Conservation (phyloP, 345 rosid genomes). For the Hibiscus mutabilis region DNA sequence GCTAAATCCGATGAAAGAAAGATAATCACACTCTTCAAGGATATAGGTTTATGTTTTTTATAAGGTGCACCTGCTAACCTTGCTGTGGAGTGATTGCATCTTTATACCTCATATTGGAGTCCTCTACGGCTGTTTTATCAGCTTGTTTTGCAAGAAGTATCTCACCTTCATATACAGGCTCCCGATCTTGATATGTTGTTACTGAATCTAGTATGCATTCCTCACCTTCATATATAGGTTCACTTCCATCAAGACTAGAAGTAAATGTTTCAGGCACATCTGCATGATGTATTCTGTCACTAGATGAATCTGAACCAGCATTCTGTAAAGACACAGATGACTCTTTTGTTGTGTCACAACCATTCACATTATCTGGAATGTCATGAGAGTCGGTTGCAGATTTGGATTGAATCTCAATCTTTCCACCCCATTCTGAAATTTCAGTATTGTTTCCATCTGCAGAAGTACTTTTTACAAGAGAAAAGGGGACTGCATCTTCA, state of each 20-base stretch:
- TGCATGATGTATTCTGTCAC: conserved; percentile 36
- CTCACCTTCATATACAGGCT: conserved; percentile 98
- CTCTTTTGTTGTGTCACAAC: conserved; percentile 16
- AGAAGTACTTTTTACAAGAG: conserved; percentile 25
- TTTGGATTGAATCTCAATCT: conserved; percentile 19
- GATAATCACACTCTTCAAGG: neutral
- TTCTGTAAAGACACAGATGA: conserved; percentile 23
- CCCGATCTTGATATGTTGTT: conserved; percentile 48
- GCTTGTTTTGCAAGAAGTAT: conserved; percentile 73
- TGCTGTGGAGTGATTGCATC: conserved; percentile 66
- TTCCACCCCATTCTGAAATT: conserved; percentile 18
- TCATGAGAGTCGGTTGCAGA: conserved; percentile 23
- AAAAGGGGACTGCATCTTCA: conserved; percentile 25
- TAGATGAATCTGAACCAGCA: conserved; percentile 45
- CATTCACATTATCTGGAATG: conserved; percentile 29
- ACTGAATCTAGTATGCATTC: conserved; percentile 76
- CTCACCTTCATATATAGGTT: conserved; percentile 96
- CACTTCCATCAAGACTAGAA: conserved; percentile 63
- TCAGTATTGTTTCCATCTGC: conserved; percentile 17
- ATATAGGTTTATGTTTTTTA: neutral
- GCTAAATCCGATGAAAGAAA: neutral
- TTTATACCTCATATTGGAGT: conserved; percentile 28
- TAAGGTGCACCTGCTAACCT: conserved; percentile 36
- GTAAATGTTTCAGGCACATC: conserved; percentile 44
- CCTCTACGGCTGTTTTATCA: conserved; percentile 43